phyloP scores from a whole-genome alignment of 495 filamentous ascomycete species.

The Aspergillus baeticus region DNA sequence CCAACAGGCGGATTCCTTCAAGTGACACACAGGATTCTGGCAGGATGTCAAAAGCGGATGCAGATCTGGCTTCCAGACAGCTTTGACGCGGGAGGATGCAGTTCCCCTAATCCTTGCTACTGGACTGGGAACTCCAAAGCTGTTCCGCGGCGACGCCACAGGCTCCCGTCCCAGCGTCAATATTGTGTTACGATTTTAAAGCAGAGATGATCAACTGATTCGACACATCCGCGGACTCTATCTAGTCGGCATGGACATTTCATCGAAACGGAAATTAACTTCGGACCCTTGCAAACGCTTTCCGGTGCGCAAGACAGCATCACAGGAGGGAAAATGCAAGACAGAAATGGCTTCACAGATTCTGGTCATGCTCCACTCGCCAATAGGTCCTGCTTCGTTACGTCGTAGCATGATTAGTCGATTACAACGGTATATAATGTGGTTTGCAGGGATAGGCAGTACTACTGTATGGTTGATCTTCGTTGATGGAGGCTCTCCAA shows the following conservation, averaged over 20 bases:
- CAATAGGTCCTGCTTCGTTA: too few relatives aligned
- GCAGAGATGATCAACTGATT: too few relatives aligned
- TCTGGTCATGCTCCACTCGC: too few relatives aligned
- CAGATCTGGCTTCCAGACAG: background rate
- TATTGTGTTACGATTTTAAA: background rate
- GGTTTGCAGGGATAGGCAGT: slow-evolving; percentile 7
- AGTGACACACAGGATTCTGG: background rate
- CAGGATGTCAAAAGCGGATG: slow-evolving; percentile 4
- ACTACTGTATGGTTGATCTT: background rate
- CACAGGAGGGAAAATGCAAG: too few relatives aligned
- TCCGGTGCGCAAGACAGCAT: background rate
- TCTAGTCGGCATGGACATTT: background rate
- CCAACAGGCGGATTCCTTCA: background rate
- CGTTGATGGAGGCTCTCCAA: background rate
- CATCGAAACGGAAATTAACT: too few relatives aligned
- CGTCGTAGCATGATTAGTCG: too few relatives aligned
- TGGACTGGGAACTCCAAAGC: background rate
- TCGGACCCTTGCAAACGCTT: background rate
- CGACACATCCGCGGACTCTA: too few relatives aligned
- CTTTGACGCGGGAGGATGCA: slow-evolving; percentile 9
- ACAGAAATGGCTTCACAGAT: too few relatives aligned
- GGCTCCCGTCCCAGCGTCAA: slow-evolving; percentile 6
- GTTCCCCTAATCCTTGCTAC: slow-evolving; percentile 12
- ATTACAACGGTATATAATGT: slow-evolving; percentile 17
- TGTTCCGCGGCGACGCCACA: slow-evolving; percentile 2